Evolutionary conservation across 192 early-diverging fungal genomes (phyloP), one percentile per base, ranked within the genome.

Genomic region (Backusella morwellensis): DNA sequence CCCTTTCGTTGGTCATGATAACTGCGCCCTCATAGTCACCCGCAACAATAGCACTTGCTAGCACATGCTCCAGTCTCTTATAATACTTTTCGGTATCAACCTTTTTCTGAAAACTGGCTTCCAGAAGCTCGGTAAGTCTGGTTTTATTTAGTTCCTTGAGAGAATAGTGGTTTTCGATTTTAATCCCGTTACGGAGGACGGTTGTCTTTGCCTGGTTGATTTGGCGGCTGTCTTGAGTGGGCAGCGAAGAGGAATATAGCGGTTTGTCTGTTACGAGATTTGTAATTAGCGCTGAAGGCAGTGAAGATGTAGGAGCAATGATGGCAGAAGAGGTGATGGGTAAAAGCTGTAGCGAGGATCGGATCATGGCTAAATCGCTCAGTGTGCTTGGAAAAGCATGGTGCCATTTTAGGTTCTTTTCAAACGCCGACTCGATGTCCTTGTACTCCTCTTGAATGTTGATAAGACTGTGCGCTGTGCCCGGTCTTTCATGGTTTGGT

Each of bases 1-100:
- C 63, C 19, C 66, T 73, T 77, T 97, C 96, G 29, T 85, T 74
- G 0, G 96, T 97, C 36, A 97, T 90, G 17, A 97, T 87, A 0
- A 92, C 93, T 0, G 95, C 96, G 29, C 97, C 97, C 78, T 95
- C 88, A 82, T 98, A 98, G 74, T 96, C 94, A 6, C 96, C 97
- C 0, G 94, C 94, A 36, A 98, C 79, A 44, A 96, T 96, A 26
- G 93, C 85, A 5, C 84, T 79, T 42, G 86, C 85, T 17, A 92
- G 80, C 35, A 81, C 85, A 1, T 81, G 74, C 21, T 81, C 41
- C 35, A 93, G 73, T 36, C 93, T 87, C 8, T 80, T 70, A 74
- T 91, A 91, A 81, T 89, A 98, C n/a, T 66, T 76, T 0, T 78
- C 77, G 11, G 68, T 56, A 69, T 90, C 84, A 1, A 98, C 81